Conservation (phyloP, 192 early-diverging fungal species). For the Coemansia furcata region DNA sequence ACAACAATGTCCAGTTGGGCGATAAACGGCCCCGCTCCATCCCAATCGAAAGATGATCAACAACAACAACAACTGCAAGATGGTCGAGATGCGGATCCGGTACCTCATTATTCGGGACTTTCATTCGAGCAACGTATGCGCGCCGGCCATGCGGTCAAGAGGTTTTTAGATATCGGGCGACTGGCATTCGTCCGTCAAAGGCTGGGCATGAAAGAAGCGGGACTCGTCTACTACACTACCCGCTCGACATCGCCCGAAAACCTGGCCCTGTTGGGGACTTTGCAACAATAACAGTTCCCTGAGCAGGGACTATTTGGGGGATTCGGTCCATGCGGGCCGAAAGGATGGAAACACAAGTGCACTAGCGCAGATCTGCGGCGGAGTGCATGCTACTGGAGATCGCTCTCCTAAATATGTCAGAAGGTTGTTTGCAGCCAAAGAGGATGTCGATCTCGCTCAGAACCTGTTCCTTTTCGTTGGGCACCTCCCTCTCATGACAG, state of each 20-base stretch:
- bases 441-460: background rate
- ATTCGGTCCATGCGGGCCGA: background rate
- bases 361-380: background rate
- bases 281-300: constrained; percentile 13
- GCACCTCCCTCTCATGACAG: background rate
- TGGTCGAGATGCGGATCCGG: constrained; percentile 33
- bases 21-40: constrained; percentile 54
- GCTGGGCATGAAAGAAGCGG: constrained; percentile 58
- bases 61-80: constrained; percentile 11
- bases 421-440: background rate
- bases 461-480: constrained; percentile 3
- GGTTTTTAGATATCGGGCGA: constrained; percentile 76
- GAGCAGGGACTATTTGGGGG: constrained; percentile 7
- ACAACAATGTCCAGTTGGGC: constrained; percentile 79
- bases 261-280: constrained; percentile 62
- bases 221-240: constrained; percentile 75
- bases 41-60: constrained; percentile 17
- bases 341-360: background rate
- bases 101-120: constrained; percentile 67
- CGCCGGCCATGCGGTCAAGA: constrained; percentile 72
- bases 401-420: background rate
- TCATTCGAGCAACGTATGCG: constrained; percentile 58
- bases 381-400: background rate
- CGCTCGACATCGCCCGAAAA: constrained; percentile 69
- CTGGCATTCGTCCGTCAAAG: constrained; percentile 51